phyloP scores from a whole-genome alignment of 2,329 filamentous ascomycete species.

The Paecilomyces sp. region DNA sequence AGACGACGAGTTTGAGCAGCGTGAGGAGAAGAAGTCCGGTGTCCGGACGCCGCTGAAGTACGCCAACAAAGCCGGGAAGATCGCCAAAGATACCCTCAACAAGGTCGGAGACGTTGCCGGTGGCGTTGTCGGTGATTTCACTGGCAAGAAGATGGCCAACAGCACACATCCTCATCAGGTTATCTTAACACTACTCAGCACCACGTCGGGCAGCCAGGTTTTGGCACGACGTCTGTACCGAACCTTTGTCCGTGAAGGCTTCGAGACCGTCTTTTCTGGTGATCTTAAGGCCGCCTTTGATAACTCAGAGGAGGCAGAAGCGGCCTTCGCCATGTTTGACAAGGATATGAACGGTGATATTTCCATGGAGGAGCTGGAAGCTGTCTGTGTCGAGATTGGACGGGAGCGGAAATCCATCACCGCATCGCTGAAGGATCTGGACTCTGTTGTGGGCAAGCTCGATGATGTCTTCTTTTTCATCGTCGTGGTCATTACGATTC shows the following conservation, averaged over 20 bases:
- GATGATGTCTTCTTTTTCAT: slow-evolving; percentile 86
- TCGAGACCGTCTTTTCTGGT: slow-evolving; percentile 68
- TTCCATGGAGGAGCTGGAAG: slow-evolving; percentile 88
- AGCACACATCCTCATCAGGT: slow-evolving; percentile 79
- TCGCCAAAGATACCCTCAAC: slow-evolving; percentile 66
- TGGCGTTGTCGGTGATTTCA: slow-evolving; percentile 84
- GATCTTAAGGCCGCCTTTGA: slow-evolving; percentile 75
- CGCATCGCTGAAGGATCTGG: slow-evolving; percentile 87
- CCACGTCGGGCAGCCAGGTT: slow-evolving; percentile 68
- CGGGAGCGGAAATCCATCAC: slow-evolving; percentile 93
- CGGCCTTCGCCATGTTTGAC: slow-evolving; percentile 87
- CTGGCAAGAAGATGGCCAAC: slow-evolving; percentile 60
- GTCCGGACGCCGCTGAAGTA: slow-evolving; percentile 66
- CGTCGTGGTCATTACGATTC: slow-evolving; percentile 68
- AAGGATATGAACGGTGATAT: slow-evolving; percentile 96
- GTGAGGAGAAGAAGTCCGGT: slow-evolving; percentile 48
- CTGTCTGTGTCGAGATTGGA: slow-evolving; percentile 88
- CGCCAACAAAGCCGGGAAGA: slow-evolving; percentile 62
- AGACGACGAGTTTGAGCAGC: slow-evolving; percentile 68
- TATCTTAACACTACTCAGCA: slow-evolving; percentile 67
- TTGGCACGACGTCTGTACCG: slow-evolving; percentile 83
- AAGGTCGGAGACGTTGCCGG: slow-evolving; percentile 81
- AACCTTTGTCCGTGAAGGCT: slow-evolving; percentile 68
- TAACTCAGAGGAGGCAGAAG: slow-evolving; percentile 76
- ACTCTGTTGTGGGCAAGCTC: slow-evolving; percentile 85